phyloP scores from a whole-genome alignment of 164 flowering plant genomes.

The Protea cynaroides region DNA sequence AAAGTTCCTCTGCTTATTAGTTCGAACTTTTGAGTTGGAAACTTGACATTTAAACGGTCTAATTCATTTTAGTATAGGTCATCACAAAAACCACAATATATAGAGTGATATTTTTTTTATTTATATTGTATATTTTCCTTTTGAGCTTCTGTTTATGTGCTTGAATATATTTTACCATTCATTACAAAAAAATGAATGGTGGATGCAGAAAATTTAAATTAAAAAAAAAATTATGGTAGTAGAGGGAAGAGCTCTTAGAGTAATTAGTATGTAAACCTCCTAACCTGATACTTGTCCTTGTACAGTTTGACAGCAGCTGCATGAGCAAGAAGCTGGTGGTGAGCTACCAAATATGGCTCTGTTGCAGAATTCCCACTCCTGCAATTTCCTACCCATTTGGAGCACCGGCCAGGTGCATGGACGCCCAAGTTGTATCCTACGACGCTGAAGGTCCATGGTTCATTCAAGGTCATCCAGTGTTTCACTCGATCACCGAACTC shows the following conservation, averaged over 20 bases:
- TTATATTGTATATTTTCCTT: no score
- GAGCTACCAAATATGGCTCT: background rate
- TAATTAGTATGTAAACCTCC: background rate
- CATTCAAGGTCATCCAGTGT: background rate
- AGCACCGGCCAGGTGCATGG: background rate
- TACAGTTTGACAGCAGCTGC: background rate
- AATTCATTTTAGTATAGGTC: no score
- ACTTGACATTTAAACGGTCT: no score
- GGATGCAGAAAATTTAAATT: no score
- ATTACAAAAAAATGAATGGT: no score
- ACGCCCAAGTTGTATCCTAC: background rate
- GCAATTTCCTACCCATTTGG: background rate
- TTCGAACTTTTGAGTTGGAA: no score
- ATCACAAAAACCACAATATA: no score
- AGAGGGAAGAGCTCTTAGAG: background rate
- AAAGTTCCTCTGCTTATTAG: no score
- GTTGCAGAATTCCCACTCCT: background rate
- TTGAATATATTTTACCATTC: no score
- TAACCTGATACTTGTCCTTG: background rate
- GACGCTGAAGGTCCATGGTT: background rate
- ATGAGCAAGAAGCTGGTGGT: background rate
- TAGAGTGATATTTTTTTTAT: no score
- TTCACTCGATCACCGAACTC: background rate
- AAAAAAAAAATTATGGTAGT: no score
- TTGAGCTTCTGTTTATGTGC: no score